phyloP scores from a whole-genome alignment of 768 basidiomycete genomes.

The Calocera viscosa region DNA sequence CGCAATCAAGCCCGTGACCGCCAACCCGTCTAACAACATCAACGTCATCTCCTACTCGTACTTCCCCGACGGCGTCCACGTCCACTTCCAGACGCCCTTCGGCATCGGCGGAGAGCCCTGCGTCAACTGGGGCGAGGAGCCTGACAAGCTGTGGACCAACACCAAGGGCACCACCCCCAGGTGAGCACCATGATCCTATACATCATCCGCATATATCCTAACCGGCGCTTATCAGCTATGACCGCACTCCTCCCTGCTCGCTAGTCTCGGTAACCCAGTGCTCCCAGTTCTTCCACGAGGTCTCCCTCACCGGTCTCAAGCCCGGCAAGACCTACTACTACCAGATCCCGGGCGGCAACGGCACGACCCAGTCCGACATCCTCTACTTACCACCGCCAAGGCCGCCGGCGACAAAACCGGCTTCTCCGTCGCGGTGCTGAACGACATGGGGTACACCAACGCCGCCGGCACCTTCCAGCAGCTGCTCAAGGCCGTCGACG shows the following conservation, averaged over 20 bases:
- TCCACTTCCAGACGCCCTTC: constrained; percentile 19
- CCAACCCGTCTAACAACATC: constrained; percentile 19
- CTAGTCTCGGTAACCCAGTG: constrained; percentile 16
- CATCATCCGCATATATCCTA: background rate
- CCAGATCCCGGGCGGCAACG: constrained; percentile 19
- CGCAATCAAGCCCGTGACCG: constrained; percentile 11
- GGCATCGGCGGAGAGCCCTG: constrained; percentile 15
- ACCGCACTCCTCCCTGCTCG: constrained; percentile 16
- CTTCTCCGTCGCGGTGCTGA: constrained; percentile 18
- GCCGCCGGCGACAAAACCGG: constrained; percentile 10
- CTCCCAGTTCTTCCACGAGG: constrained; percentile 18
- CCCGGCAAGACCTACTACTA: constrained; percentile 18
- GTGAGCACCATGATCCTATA: background rate
- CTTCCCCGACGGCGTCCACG: constrained; percentile 16
- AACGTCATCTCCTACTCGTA: constrained; percentile 17
- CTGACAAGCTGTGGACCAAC: constrained; percentile 9
- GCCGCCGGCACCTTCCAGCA: constrained; percentile 17
- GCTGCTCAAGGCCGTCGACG: constrained; percentile 15
- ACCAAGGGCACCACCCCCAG: constrained; percentile 11
- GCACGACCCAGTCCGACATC: constrained; percentile 16
- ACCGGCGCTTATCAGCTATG: constrained; percentile 8
- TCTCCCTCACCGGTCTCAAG: constrained; percentile 14
- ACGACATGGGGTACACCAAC: constrained; percentile 22
- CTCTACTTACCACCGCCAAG: constrained; percentile 16
- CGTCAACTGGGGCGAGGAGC: constrained; percentile 14